Evolutionary conservation across 2,329 filamentous ascomycete genomes (phyloP), one percentile per base, ranked within the genome.

Genomic region (Xylariaceae sp.): DNA sequence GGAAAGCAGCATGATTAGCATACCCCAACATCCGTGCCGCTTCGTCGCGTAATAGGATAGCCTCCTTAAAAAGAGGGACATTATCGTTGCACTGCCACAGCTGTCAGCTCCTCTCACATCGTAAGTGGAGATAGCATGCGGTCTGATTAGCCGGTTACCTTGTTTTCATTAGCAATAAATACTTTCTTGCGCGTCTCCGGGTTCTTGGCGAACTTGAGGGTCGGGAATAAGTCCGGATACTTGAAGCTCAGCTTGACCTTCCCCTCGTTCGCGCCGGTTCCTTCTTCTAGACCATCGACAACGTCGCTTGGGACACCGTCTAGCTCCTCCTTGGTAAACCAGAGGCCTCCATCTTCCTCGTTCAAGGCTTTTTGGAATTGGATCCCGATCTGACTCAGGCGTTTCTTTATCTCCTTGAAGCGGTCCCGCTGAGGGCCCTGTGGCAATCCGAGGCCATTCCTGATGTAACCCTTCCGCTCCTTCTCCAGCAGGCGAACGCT

Each of bases 351-450:
- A 63, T 85, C 85, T 73, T 94, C 89, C 70, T 92, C 88, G 65
- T 92, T 92, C 54, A 92, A 75, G 63, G 87, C 88, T 76, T 90
- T 91, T 67, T 87, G 83, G 71, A 89, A 89, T 53, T 84, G 77
- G 55, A 92, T 91, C 65, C 80, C 78, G 61, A 92, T 80, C 68
- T 87, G 80, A 60, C 84, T 88, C 52, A 94, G 75, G 12, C 87
- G 76, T 77, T 89, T 89, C 80, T 90, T 89, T 72, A 92, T 91
- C 70, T 87, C 87, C 76, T 91, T 92, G 79, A 92, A 92, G 42
- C 88, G 81, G 63, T 91, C 88, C 57, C 88, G 75, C 73, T 90
- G 76, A 4, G 79, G 74, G 1, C 87, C 88, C 21, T 81, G 80
- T 1, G 87, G 84, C 47, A 94, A 74, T 3, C 83, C 83, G 44